A percentile compares a stretch with the other conserved stretches of the same genome.
Evolutionary conservation across 2,329 filamentous ascomycete species (phyloP).

Genomic region (Gliomastix tumulicola): DNA sequence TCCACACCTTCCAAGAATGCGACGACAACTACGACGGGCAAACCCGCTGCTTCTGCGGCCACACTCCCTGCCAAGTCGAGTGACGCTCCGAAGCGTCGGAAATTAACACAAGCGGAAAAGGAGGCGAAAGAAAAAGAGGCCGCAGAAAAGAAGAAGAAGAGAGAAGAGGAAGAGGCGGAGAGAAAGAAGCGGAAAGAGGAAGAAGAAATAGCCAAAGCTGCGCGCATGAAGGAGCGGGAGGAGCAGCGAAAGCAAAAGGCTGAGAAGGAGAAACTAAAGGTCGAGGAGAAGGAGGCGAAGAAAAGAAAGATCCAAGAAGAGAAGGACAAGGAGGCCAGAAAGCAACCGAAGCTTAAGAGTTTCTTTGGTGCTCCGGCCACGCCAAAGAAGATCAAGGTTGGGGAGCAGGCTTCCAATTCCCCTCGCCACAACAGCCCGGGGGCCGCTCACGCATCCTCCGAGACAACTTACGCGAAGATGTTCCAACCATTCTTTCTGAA

Average conservation of each 20-base stretch:
- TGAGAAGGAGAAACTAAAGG: slow-evolving; percentile 29
- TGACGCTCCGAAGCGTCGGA: no score
- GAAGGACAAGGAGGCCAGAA: slow-evolving; percentile 42
- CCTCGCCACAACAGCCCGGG: slow-evolving; percentile 11
- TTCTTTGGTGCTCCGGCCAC: slow-evolving; percentile 36
- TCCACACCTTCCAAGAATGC: slow-evolving; percentile 22
- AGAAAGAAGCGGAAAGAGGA: slow-evolving; percentile 18
- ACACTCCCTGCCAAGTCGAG: slow-evolving; percentile 12
- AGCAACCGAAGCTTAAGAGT: slow-evolving; percentile 35
- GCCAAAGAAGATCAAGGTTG: slow-evolving; percentile 26
- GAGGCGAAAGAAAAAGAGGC: slow-evolving; percentile 28
- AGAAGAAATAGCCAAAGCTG: slow-evolving; percentile 29
- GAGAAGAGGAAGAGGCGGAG: slow-evolving; percentile 23
- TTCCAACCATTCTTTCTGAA: slow-evolving; percentile 82
- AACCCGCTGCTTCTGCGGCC: slow-evolving; percentile 6
- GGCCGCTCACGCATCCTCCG: no score
- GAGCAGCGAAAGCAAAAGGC: slow-evolving; percentile 32
- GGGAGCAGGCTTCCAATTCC: slow-evolving; percentile 13
- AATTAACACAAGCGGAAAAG: slow-evolving; percentile 32
- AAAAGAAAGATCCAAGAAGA: slow-evolving; percentile 27
- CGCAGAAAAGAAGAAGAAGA: slow-evolving; percentile 24
- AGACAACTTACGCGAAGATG: slow-evolving; percentile 48
- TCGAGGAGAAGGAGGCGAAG: slow-evolving; percentile 37
- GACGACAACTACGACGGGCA: not conserved
- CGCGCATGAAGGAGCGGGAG: slow-evolving; percentile 27